Evolutionary conservation across 805 yeast species (phyloP).

Genomic region (Danielia reshetovae): DNA sequence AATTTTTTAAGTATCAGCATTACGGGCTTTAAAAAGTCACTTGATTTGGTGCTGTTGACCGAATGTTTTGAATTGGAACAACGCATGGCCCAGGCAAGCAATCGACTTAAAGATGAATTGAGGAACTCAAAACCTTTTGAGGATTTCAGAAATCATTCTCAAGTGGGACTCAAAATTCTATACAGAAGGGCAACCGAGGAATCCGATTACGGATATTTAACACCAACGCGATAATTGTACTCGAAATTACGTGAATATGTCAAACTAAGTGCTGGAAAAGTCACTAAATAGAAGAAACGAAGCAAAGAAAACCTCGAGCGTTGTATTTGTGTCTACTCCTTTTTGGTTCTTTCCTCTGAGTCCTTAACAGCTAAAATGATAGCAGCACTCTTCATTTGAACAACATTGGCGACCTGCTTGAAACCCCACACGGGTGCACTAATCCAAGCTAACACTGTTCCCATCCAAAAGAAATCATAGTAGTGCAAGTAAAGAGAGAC

Average conservation of each 20-base stretch:
- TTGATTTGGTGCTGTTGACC: slow-evolving; percentile 35
- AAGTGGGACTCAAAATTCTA: slow-evolving; percentile 10
- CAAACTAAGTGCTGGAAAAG: too few species aligned
- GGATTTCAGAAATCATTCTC: slow-evolving; percentile 11
- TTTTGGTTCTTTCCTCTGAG: slow-evolving; percentile 44
- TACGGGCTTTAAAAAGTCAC: slow-evolving; percentile 38
- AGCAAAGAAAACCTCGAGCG: too few species aligned
- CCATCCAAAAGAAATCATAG: slow-evolving; percentile 59
- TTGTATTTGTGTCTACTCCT: background rate
- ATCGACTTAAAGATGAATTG: slow-evolving; percentile 4
- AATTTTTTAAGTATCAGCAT: slow-evolving; percentile 41
- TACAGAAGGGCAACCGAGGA: slow-evolving; percentile 9
- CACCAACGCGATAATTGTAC: background rate
- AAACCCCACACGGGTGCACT: slow-evolving; percentile 85
- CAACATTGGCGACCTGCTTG: slow-evolving; percentile 85
- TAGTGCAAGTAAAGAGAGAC: slow-evolving; percentile 80
- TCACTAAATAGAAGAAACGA: too few species aligned
- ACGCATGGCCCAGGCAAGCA: slow-evolving; percentile 21
- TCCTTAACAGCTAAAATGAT: slow-evolving; percentile 74
- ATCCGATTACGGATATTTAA: slow-evolving; percentile 8
- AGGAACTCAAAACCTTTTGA: slow-evolving; percentile 8
- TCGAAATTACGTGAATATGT: too few species aligned
- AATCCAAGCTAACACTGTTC: slow-evolving; percentile 52
- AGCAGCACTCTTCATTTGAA: slow-evolving; percentile 87
- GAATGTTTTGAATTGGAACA: slow-evolving; percentile 39